phyloP scores from a whole-genome alignment of 108 stramenopile genomes.

The Conticribra weissflogii region DNA sequence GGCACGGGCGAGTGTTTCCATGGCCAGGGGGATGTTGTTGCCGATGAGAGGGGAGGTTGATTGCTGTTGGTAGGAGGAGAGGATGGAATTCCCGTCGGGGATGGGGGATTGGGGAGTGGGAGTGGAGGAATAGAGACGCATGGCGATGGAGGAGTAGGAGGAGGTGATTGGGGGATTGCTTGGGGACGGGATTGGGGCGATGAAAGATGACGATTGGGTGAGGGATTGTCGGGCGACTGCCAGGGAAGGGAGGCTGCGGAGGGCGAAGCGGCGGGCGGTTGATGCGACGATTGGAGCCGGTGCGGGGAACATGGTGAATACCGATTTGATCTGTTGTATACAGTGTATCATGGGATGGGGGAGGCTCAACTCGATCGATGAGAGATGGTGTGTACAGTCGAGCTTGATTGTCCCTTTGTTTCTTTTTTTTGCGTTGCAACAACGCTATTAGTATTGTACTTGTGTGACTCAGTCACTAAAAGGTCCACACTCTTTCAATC shows the following conservation, averaged over 20 bases:
- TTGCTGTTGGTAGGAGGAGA: slow-evolving; percentile 1
- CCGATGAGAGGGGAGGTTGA: slow-evolving; percentile 26
- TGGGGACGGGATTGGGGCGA: background rate
- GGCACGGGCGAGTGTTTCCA: slow-evolving; percentile 72
- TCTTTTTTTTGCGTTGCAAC: too few species aligned
- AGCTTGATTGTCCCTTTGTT: too few species aligned
- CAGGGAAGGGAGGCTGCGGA: slow-evolving; percentile 34
- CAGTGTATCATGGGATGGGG: too few species aligned
- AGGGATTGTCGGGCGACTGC: slow-evolving; percentile 17
- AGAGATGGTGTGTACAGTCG: too few species aligned
- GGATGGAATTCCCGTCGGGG: background rate
- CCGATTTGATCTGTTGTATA: background rate
- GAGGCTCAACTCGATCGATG: too few species aligned
- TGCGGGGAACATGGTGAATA: background rate
- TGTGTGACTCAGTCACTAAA: too few species aligned
- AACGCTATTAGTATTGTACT: too few species aligned
- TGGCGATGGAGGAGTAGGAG: background rate
- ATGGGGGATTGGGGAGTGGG: background rate
- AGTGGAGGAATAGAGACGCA: slow-evolving; percentile 3
- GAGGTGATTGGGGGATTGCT: slow-evolving; percentile 10
- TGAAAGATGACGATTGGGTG: slow-evolving; percentile 2
- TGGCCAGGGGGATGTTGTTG: slow-evolving; percentile 61
- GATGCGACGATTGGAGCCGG: background rate
- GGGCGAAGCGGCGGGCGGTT: slow-evolving; percentile 14
- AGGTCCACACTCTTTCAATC: too few species aligned